Evolutionary conservation across 208 protist species (phyloP), one percentile per base, ranked within the genome.

Genomic region (Trypanosoma brucei): DNA sequence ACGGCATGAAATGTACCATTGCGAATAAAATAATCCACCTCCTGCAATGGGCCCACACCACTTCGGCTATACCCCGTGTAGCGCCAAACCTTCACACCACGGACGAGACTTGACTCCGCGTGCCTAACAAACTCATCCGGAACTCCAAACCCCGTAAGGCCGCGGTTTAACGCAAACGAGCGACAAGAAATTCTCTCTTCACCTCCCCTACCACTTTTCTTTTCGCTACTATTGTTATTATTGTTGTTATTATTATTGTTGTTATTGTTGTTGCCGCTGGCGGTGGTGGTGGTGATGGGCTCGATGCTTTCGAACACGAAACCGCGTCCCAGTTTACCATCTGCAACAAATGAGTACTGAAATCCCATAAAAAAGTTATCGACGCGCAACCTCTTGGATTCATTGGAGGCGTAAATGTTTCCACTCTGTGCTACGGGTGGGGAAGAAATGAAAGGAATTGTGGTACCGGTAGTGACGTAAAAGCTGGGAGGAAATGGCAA

Each of bases 21-120:
- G 22, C 62, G 55, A 2, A 85, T 63, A 66, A 82, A 84, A 52
- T 81, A 76, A 34, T 84, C 74, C 60, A 84, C 65, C 55, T 78
- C 69, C 14, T 75, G 66, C 22, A 84, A 44, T 1, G 68, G 56
- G 3, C 77, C 72, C 3, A 75, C 66, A 44, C 64, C 57, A 45
- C 68, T 66, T 34, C 78, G 70, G 40, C 85, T 81, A 49, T 73
- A 73, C 14, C 71, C 72, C 0, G 55, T 75, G 48, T 73, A 87
- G 51, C 59, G 78, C 30, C 38, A 40, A n/a, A 81, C 76, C 6
- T 75, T 50, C 13, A 84, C 81, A 2, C 81, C 81, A 22, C 81
- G 78, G 6, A 91, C 71, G 9, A 84, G 30, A 6, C 44, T 70
- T 14, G 33, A 33, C 31, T 75, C 64, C n/a, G 56, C 55, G 46